phyloP scores from a whole-genome alignment of 345 rosid genomes.

The Gossypium turneri region DNA sequence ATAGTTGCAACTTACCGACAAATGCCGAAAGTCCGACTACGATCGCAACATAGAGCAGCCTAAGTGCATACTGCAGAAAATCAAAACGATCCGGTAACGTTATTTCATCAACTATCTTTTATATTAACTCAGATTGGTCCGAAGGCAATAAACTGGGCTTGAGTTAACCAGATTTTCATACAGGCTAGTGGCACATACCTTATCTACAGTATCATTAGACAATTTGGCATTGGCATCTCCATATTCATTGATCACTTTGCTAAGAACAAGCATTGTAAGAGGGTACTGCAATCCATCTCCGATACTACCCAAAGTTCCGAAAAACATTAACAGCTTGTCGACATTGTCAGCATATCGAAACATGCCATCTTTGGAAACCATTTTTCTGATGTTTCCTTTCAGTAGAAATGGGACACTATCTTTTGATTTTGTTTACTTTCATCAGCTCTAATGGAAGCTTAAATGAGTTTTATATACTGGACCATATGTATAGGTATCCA shows the following conservation, averaged over 20 bases:
- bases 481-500: background rate
- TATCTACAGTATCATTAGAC: constrained; percentile 37
- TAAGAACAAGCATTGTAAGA: constrained; percentile 47
- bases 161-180: background rate
- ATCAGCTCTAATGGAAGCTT: constrained; percentile 8
- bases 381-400: constrained; percentile 7
- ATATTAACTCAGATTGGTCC: background rate
- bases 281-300: constrained; percentile 73
- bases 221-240: constrained; percentile 30
- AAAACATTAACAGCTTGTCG: constrained; percentile 56
- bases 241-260: constrained; percentile 58
- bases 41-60: constrained; percentile 57
- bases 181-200: constrained; percentile 26
- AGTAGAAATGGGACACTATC: background rate
- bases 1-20: constrained; percentile 40
- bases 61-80: constrained; percentile 45
- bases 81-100: background rate
- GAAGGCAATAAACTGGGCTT: background rate
- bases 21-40: constrained; percentile 55
- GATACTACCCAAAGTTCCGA: constrained; percentile 61
- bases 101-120: background rate
- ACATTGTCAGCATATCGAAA: constrained; percentile 46
- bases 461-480: constrained; percentile 16
- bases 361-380: constrained; percentile 50
- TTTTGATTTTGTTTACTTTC: constrained; percentile 7